Evolutionary conservation across 2,329 filamentous ascomycete genomes (phyloP).

Genomic region (Chaetomiaceae sp.): DNA sequence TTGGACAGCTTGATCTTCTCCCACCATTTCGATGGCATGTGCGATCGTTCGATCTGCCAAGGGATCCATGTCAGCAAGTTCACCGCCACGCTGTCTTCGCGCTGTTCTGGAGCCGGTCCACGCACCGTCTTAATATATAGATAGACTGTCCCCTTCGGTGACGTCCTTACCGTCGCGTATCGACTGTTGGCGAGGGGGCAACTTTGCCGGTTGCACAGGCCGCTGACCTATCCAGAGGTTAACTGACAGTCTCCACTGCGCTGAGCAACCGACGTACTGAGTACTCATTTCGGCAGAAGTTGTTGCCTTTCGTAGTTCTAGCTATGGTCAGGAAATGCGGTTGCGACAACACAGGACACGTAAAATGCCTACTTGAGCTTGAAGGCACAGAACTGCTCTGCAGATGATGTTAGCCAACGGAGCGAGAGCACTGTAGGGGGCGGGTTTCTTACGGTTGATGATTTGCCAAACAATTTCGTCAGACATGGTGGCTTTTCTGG

Average conservation of each 20-base stretch:
- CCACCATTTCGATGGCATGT: conserved; percentile 88
- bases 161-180: conserved; percentile 84
- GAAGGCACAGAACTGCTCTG: conserved; percentile 61
- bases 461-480: conserved; percentile 98
- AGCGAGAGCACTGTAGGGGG: not conserved
- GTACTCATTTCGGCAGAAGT: conserved; percentile 93
- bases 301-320: conserved; percentile 66
- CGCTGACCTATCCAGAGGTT: conserved; percentile 27
- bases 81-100: not conserved
- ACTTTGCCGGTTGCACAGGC: conserved; percentile 57
- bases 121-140: conserved; percentile 83
- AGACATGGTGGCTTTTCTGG: conserved; percentile 54
- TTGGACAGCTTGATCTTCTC: conserved; percentile 82
- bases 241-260: not conserved
- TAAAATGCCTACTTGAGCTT: conserved; percentile 68
- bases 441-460: conserved; percentile 56
- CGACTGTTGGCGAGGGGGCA: conserved; percentile 87
- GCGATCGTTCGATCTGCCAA: conserved; percentile 64
- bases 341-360: not conserved
- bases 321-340: conserved; percentile 1
- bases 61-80: conserved; percentile 1
- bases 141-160: conserved; percentile 73
- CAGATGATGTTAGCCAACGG: conserved; percentile 59
- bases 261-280: conserved; percentile 41
- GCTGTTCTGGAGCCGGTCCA: not conserved